phyloP scores from a whole-genome alignment of 1,139 yeast species.

The Scheffersomyces quercinus region DNA sequence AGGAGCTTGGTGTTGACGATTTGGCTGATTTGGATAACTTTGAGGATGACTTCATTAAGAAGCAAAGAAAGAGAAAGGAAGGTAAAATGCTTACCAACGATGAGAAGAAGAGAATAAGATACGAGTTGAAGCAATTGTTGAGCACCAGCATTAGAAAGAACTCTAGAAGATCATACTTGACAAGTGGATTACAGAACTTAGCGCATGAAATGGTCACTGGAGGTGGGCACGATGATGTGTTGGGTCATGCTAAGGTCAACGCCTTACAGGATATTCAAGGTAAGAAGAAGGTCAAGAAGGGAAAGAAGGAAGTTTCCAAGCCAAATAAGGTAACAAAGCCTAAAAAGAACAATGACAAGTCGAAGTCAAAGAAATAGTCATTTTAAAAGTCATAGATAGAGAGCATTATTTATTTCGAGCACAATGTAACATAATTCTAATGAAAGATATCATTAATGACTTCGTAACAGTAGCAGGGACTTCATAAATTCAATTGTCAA shows the following conservation, averaged over 20 bases:
- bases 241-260: conserved; percentile 68
- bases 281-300: conserved; percentile 21
- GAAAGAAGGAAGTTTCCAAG: conserved; percentile 10
- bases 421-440: too few species aligned
- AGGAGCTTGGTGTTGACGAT: conserved; percentile 82
- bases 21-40: conserved; percentile 53
- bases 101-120: conserved; percentile 49
- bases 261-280: conserved; percentile 69
- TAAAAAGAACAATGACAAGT: conserved; percentile 13
- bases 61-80: conserved; percentile 61
- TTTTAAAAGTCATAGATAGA: too few species aligned
- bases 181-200: conserved; percentile 80
- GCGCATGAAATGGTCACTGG: conserved; percentile 84
- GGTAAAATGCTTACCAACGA: conserved; percentile 53
- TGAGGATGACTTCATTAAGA: conserved; percentile 68
- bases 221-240: conserved; percentile 63
- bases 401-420: too few species aligned
- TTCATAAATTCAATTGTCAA: too few species aligned
- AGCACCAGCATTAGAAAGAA: conserved; percentile 65
- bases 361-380: background rate
- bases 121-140: conserved; percentile 59
- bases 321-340: conserved; percentile 5
- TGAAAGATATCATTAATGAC: too few species aligned
- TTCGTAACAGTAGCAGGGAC: too few species aligned
- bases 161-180: conserved; percentile 70